Evolutionary conservation across 23 red algal genomes (phyloP), one percentile per base, ranked within the genome.

Genomic region (Gracilaria domingensis): DNA sequence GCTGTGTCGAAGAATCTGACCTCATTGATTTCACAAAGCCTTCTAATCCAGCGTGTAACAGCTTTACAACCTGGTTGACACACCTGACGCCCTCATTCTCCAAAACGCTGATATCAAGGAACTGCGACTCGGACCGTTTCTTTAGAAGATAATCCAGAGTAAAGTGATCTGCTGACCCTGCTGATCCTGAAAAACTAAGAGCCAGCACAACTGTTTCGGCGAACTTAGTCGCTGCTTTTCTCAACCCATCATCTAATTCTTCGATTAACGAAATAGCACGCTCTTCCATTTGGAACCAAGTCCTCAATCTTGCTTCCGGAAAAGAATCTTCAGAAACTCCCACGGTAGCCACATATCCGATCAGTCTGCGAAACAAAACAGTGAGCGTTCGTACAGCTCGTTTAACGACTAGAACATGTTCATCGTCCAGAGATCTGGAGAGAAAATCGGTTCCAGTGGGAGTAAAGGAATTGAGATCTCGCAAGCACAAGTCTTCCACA

Each of bases 151-250:
- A 92, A 40, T 92, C 89, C 39, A 92, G 89, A 44, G 89, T 92
- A 56, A 92, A 92, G 35, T 92, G 89, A 26, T 92, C 89, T 26
- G 78, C 75, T 26, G 89, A 84, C 25, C 79, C 89, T 12, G 79
- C 65, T 24, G 57, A 55, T 17, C 79, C 89, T 33, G 89, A 92
- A 45, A 76, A 92, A 32, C 78, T 92, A 16, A 92, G 81, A 40
- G 89, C 89, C 20, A 92, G 55, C 23, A 84, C 80, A 24, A 84
- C 89, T 21, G 89, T 83, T 59, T 92, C 89, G 21, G 80, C 79
- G 76, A 92, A 92, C 66, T 92, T 92, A 64, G 79, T 64, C n/a
- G 78, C 77, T 7, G 79, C 62, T 39, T 92, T 92, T 58, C 79
- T 23, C 21, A 92, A 60, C 21, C 89, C 89, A 39, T 84, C 80